phyloP scores from a whole-genome alignment of 495 filamentous ascomycete genomes.

The Neurospora sp. region DNA sequence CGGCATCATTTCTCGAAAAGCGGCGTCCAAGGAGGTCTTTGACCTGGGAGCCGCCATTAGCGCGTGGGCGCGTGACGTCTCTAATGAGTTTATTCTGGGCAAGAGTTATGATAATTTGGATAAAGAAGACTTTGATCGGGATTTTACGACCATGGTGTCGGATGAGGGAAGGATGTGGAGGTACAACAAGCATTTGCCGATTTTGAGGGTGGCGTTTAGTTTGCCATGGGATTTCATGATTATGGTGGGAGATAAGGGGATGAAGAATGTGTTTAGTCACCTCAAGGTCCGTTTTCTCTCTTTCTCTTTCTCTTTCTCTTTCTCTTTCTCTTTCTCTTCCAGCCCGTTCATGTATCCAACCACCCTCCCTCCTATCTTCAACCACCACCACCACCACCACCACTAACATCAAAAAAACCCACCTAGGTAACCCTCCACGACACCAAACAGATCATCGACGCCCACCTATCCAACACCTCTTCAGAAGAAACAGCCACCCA shows the following conservation, averaged over 20 bases:
- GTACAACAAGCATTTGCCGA: conserved; percentile 16
- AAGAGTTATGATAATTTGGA: conserved; percentile 19
- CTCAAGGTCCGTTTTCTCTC: conserved; percentile 8
- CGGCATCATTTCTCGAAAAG: conserved; percentile 10
- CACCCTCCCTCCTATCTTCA: too few relatives aligned
- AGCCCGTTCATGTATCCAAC: too few relatives aligned
- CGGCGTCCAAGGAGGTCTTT: conserved; percentile 6
- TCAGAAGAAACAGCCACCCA: background rate
- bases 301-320: too few relatives aligned
- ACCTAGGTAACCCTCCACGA: background rate
- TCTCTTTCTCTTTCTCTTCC: too few relatives aligned
- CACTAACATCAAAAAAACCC: too few relatives aligned
- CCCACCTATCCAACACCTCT: background rate
- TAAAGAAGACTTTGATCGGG: conserved; percentile 15
- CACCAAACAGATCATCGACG: conserved; percentile 8
- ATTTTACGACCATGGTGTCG: conserved; percentile 4
- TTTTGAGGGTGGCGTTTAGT: conserved; percentile 14
- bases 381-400: too few relatives aligned
- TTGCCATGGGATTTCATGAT: conserved; percentile 16
- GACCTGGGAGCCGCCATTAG: conserved; percentile 24
- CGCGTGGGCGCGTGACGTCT: conserved; percentile 15
- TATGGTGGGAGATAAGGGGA: conserved; percentile 10
- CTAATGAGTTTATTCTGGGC: conserved; percentile 19
- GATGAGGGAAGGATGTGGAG: conserved; percentile 17
- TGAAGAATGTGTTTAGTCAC: conserved; percentile 14